phyloP scores from a whole-genome alignment of 2,329 filamentous ascomycete species.

The Fusarium paranaense region DNA sequence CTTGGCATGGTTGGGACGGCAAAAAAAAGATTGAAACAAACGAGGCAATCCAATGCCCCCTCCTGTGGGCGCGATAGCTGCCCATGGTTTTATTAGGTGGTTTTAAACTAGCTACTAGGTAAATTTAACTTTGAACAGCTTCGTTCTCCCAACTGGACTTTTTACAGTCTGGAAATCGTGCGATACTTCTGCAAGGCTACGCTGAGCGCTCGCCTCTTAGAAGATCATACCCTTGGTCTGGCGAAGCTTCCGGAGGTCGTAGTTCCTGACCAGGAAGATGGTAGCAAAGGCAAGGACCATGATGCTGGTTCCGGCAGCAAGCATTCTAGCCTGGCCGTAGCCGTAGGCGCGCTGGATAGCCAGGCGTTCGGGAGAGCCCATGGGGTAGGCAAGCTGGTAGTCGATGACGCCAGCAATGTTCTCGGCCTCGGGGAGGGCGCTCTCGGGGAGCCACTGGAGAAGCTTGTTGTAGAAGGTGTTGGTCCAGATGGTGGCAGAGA shows the following conservation, averaged over 20 bases:
- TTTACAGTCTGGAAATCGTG: background rate
- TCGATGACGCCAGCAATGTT: slow-evolving; percentile 65
- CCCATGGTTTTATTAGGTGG: background rate
- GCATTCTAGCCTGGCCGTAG: slow-evolving; percentile 62
- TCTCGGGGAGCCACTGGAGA: slow-evolving; percentile 60
- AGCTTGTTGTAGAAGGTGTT: slow-evolving; percentile 56
- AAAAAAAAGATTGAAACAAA: background rate
- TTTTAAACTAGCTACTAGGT: slow-evolving; percentile 11
- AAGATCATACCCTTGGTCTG: slow-evolving; percentile 66
- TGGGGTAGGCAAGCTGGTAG: slow-evolving; percentile 62
- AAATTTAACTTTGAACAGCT: slow-evolving; percentile 1
- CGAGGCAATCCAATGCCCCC: background rate
- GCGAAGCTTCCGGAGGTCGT: slow-evolving; percentile 60
- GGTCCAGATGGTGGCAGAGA: slow-evolving; percentile 49
- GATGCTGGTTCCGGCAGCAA: slow-evolving; percentile 51
- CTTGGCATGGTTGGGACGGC: background rate
- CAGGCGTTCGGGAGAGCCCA: slow-evolving; percentile 56
- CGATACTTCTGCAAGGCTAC: background rate
- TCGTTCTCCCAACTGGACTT: slow-evolving; percentile 14
- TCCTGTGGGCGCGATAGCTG: background rate
- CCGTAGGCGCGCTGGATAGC: slow-evolving; percentile 71
- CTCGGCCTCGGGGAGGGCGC: slow-evolving; percentile 49
- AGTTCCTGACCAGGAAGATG: slow-evolving; percentile 60
- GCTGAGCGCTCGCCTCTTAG: slow-evolving; percentile 42
- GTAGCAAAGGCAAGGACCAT: slow-evolving; percentile 51